Conservation (phyloP, 2,329 filamentous ascomycete genomes). For the Delphinella strobiligena region DNA sequence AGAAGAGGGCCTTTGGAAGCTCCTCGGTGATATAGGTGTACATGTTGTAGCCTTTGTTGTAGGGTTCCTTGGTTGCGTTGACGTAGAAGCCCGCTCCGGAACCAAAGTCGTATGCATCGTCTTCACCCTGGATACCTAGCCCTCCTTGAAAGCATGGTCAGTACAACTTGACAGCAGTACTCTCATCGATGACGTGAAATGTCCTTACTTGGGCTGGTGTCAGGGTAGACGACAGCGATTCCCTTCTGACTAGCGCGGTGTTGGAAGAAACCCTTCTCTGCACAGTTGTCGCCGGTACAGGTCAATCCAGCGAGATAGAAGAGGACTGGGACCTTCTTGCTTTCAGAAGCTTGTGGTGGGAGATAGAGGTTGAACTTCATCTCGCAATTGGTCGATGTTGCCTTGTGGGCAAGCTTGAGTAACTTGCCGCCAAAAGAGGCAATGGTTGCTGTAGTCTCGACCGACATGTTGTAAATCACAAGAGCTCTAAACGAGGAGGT, state of each 20-base stretch:
- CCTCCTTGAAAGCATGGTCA: conserved; percentile 43
- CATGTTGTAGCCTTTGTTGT: conserved; percentile 75
- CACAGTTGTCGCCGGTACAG: conserved; percentile 75
- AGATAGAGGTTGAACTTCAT: conserved; percentile 93
- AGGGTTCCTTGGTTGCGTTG: conserved; percentile 68
- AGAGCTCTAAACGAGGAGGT: neutral
- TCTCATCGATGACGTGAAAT: conserved; percentile 1
- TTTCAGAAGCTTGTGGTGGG: conserved; percentile 53
- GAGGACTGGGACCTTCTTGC: conserved; percentile 64
- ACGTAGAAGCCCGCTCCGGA: conserved; percentile 90
- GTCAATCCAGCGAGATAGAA: conserved; percentile 92
- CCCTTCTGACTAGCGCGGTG: conserved; percentile 64
- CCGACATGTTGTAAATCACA: conserved; percentile 63
- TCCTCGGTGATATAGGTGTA: conserved; percentile 84
- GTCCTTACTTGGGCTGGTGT: conserved; percentile 72
- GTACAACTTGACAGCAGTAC: neutral
- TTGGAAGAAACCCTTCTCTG: conserved; percentile 81
- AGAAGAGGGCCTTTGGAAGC: conserved; percentile 67
- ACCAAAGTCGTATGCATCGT: conserved; percentile 86
- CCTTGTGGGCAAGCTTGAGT: conserved; percentile 74
- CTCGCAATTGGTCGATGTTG: conserved; percentile 64
- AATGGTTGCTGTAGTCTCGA: conserved; percentile 83
- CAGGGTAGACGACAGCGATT: conserved; percentile 88
- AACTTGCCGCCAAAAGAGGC: conserved; percentile 88
- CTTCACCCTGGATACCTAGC: conserved; percentile 67